phyloP scores from a whole-genome alignment of 208 protist genomes.

The Tetramitus jugosus region DNA sequence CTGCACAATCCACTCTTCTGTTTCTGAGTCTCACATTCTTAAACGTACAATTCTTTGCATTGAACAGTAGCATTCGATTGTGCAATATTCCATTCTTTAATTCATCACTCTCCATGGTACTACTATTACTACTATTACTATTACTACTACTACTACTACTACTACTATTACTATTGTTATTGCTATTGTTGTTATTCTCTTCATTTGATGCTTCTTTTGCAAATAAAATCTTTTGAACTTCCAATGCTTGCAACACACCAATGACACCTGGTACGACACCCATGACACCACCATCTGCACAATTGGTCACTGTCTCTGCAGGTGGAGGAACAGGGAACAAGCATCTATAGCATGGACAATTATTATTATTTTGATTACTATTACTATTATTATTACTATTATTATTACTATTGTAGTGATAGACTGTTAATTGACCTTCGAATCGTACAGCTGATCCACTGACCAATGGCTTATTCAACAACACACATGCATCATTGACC shows the following conservation, averaged over 20 bases:
- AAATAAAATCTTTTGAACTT: constrained; percentile 70
- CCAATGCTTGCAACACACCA: constrained; percentile 80
- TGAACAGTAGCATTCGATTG: constrained; percentile 69
- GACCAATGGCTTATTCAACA: constrained; percentile 66
- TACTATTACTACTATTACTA: too few species aligned
- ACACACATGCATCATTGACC: constrained; percentile 83
- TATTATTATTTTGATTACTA: constrained; percentile 6
- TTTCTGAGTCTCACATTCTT: constrained; percentile 59
- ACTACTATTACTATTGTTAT: neutral
- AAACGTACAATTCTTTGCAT: constrained; percentile 55
- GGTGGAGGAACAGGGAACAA: constrained; percentile 75
- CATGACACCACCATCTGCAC: constrained; percentile 78
- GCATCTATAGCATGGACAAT: constrained; percentile 77
- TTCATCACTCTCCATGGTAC: too few species aligned
- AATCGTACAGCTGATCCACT: constrained; percentile 83
- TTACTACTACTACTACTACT: neutral
- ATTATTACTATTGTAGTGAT: constrained; percentile 49
- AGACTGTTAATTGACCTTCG: constrained; percentile 85
- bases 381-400: neutral
- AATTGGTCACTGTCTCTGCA: constrained; percentile 63
- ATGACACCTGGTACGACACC: constrained; percentile 82
- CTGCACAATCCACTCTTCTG: constrained; percentile 48
- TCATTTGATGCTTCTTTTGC: constrained; percentile 28
- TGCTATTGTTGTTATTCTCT: neutral
- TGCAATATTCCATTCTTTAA: too few species aligned